Evolutionary conservation across 371 early-diverging fungal genomes (phyloP).

Genomic region (Mortierella sp.): DNA sequence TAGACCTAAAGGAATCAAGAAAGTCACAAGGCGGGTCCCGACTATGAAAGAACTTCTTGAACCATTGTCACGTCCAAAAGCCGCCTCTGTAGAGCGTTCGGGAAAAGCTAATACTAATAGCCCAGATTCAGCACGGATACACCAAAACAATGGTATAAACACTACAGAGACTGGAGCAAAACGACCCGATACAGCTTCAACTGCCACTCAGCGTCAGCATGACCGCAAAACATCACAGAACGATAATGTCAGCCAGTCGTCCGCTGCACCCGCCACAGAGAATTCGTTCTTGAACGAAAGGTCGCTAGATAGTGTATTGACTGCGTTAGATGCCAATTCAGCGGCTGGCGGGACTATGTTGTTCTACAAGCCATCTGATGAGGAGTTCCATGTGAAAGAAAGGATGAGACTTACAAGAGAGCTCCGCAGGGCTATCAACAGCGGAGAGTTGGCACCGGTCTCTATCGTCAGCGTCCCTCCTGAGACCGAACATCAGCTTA

Average conservation of each 20-base stretch:
- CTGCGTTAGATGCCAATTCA: slow-evolving; percentile 73
- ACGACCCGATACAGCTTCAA: slow-evolving; percentile 8
- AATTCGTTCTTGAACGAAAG: slow-evolving; percentile 64
- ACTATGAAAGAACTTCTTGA: slow-evolving; percentile 53
- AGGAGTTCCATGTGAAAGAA: slow-evolving; percentile 87
- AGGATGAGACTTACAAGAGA: slow-evolving; percentile 83
- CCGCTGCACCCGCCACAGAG: slow-evolving; percentile 32
- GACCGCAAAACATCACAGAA: slow-evolving; percentile 19
- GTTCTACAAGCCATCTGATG: slow-evolving; percentile 81
- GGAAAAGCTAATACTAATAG: slow-evolving; percentile 5
- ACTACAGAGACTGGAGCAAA: slow-evolving; percentile 12
- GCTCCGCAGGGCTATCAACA: slow-evolving; percentile 77
- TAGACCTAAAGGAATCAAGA: slow-evolving; percentile 31
- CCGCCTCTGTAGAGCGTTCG: slow-evolving; percentile 8
- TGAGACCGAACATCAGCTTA: slow-evolving; percentile 74
- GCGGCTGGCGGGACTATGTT: slow-evolving; percentile 68
- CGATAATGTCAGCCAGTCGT: slow-evolving; percentile 6
- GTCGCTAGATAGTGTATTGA: slow-evolving; percentile 72
- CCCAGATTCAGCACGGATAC: slow-evolving; percentile 19
- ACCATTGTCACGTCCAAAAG: slow-evolving; percentile 13
- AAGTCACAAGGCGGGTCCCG: slow-evolving; percentile 37
- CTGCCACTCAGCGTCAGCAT: slow-evolving; percentile 21
- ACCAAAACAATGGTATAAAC: not conserved
- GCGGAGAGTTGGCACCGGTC: slow-evolving; percentile 77
- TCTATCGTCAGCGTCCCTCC: slow-evolving; percentile 78